Evolutionary conservation across 768 basidiomycete genomes (phyloP).

Genomic region (Terana coerulea): DNA sequence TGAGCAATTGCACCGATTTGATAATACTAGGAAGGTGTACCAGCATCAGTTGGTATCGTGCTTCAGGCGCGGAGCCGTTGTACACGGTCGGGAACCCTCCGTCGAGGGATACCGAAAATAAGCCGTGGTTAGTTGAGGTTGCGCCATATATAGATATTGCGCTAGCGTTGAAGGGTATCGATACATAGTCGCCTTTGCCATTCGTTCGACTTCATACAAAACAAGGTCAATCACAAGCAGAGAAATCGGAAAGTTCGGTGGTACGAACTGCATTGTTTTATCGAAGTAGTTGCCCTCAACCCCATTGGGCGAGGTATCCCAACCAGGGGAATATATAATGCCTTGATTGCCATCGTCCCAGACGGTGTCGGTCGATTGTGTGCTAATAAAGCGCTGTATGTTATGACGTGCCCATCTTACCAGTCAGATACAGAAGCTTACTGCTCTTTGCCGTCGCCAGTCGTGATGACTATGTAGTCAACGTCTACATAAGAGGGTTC

Average conservation of each 20-base stretch:
- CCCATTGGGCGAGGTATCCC: background rate
- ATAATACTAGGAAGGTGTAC: too few relatives aligned
- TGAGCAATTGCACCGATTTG: too few relatives aligned
- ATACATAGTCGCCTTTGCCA: background rate
- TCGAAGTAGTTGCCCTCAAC: background rate
- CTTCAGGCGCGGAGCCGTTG: too few relatives aligned
- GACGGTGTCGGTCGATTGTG: slow-evolving; percentile 1
- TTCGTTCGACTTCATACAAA: background rate
- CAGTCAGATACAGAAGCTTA: background rate
- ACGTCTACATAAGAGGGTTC: background rate
- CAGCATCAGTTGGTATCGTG: too few relatives aligned
- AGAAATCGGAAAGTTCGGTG: too few relatives aligned
- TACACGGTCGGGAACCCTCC: background rate
- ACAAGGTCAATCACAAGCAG: background rate
- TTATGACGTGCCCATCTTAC: background rate
- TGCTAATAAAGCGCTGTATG: background rate
- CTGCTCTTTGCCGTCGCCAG: slow-evolving; percentile 1
- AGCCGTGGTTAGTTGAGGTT: slow-evolving; percentile 7
- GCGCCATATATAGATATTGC: slow-evolving; percentile 2
- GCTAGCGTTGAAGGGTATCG: background rate
- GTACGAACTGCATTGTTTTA: slow-evolving; percentile 3
- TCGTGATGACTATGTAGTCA: slow-evolving; percentile 3
- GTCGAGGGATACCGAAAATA: slow-evolving; percentile 5
- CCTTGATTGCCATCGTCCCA: background rate
- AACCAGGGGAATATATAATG: background rate